Base-by-base conservation (phyloP, 192 early-diverging fungal species). In the Backusella westeae region DNA sequence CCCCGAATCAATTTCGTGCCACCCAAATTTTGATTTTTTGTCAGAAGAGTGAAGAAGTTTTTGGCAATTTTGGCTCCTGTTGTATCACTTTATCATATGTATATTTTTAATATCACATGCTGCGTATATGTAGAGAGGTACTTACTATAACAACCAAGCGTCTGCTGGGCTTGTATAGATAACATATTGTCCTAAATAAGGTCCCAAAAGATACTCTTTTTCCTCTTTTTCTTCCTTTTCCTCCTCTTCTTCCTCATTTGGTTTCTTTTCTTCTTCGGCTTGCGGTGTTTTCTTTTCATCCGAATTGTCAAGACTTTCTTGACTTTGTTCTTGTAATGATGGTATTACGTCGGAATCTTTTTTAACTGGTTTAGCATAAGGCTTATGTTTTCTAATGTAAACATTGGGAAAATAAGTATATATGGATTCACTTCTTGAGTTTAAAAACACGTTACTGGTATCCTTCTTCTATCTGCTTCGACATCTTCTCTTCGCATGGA, bases 401-500 rank as follows among this genome's bases (percentile, higher is more conserved):
- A n/a, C 26, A 41, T 9, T 10, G n/a, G 29, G 8, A 26, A 38
- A 6, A 38, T 69, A 36, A 21, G 6, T 21, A 34, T 67, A n/a
- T n/a, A 19, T 35, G 29, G 34, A 15, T 38, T 21, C 38, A 39
- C 38, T 38, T 12, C 8, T 39, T 39, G 10, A 39, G 38, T 39
- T 12, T 39, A 39, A 39, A 12, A 39, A 8, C 32, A 17, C 21
- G 52, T 59, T 83, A 86, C 89, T 79, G 80, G 77, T 94, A 95
- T 59, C 95, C 95, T 44, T 89, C 86, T 85, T 96, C 94, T 29
- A 95, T 85, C 80, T 96, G 95, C 41, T 88, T 77, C 2, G 93
- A 75, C 26, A 96, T 78, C 66, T 92, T 94, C 69, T 93, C 94
- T 71, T 95, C 91, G 78, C 95, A 96, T 9, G 95, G 94, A 8